Base-by-base conservation (phyloP, 768 basidiomycete species). In the Clitopilus hobsonii region DNA sequence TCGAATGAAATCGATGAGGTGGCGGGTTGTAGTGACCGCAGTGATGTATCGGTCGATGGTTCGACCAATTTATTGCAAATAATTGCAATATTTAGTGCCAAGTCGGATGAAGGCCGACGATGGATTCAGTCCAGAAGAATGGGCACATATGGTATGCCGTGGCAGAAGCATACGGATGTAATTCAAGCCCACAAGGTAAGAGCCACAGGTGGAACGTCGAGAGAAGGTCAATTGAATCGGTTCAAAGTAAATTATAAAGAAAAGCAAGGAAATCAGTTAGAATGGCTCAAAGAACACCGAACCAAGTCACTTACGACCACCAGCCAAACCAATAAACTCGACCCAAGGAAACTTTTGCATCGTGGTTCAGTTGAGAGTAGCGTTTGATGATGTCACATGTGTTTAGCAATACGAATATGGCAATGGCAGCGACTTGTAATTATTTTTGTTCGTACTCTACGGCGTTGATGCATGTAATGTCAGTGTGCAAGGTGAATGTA, bases 321-420 rank as follows among this genome's bases (percentile, higher is more conserved):
- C 55, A 4, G 82, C 73, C 51, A 71, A 61, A 4, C 74, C 71
- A 16, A 78, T 72, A 60, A 85, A 71, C 65, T 77, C 79, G 60
- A 74, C 65, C 83, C 83, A 85, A 26, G 84, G 84, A 68, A 84
- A 84, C 55, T 68, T 72, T 61, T 71, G 65, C 76, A 83, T 82
- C 26, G 38, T 65, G 36, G 48, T 52, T 26, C 29, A 45, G 41
- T 45, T 45, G n/a, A 45, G 18, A 36, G 26, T 22, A 6, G 22
- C 20, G 26, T 51, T 23, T 26, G 26, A 30, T 36, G 23, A 36
- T 36, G 32, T 28, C 50, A 29, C 32, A 51, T 27, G 28, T n/a
- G 32, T 45, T 20, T 45, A 45, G 22, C 41, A 45, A 18, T 4
- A 8, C 49, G n/a, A 25, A 49, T 49, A 49, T 23, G 49, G 22